A percentile compares a stretch with the other conserved stretches of the same genome.
Conservation (phyloP, 2,329 filamentous ascomycete species). For the Ascomycota sp. region DNA sequence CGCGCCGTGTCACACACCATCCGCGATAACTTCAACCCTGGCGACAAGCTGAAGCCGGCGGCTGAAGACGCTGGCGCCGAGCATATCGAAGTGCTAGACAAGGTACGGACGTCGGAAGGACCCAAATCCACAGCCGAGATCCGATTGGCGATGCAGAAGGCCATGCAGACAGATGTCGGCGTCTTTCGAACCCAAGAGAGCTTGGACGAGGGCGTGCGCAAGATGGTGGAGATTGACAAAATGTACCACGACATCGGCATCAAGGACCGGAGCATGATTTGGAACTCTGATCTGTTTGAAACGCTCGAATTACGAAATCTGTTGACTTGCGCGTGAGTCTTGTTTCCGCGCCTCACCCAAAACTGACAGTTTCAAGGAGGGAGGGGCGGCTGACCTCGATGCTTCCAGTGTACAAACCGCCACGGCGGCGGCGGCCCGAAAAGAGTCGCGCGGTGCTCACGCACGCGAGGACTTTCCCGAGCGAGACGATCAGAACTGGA, state of each 20-base stretch:
- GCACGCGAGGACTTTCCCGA: conserved; percentile 93
- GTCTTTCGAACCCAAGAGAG: conserved; percentile 91
- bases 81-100: conserved; percentile 67
- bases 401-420: conserved; percentile 60
- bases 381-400: background rate
- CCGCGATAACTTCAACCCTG: conserved; percentile 77
- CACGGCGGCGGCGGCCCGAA: conserved; percentile 69
- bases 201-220: conserved; percentile 77
- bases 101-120: conserved; percentile 62
- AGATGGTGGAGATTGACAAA: conserved; percentile 65
- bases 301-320: conserved; percentile 88
- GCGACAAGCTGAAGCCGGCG: conserved; percentile 55
- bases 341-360: too few relatives aligned
- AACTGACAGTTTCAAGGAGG: too few relatives aligned
- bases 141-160: conserved; percentile 84
- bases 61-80: conserved; percentile 72
- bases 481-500: conserved; percentile 88
- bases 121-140: conserved; percentile 76
- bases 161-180: conserved; percentile 91
- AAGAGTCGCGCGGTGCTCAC: conserved; percentile 92
- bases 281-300: conserved; percentile 94
- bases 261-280: conserved; percentile 99
- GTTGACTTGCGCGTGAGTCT: conserved; percentile 77
- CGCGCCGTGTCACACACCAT: conserved; percentile 94
- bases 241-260: conserved; percentile 67